These are phyloP conservation scores for Choiromyces venosus DNA, from an alignment of 495 filamentous ascomycete genomes.

Conservation along the genomic window DNA sequence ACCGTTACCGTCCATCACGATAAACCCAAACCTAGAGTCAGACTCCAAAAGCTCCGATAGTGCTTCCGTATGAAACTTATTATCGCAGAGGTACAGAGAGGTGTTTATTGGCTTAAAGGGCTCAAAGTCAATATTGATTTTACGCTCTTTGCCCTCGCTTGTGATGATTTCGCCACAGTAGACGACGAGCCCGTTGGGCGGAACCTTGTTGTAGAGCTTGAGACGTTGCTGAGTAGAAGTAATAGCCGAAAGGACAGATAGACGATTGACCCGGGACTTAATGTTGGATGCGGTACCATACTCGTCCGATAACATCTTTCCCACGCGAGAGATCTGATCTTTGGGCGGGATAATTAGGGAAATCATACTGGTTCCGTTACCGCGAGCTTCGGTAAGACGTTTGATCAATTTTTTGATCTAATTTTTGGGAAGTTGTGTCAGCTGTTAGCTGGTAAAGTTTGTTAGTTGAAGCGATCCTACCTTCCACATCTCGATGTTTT, in stretches of 20 bases:
- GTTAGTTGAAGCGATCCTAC: conserved; percentile 25
- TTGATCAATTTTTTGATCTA: conserved; percentile 98
- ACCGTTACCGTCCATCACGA: conserved; percentile 98
- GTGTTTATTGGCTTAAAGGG: conserved; percentile 99
- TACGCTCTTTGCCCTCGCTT: conserved; percentile 93
- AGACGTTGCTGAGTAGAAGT: conserved; percentile 98
- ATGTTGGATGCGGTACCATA: conserved; percentile 98
- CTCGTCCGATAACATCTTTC: conserved; percentile 99
- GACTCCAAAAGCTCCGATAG: conserved; percentile 94
- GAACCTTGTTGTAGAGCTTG: conserved; percentile 97
- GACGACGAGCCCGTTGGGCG: conserved; percentile 91
- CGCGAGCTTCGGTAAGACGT: conserved; percentile 82
- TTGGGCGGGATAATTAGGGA: conserved; percentile 98
- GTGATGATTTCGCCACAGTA: conserved; percentile 99
- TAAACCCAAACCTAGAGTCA: conserved; percentile 98
- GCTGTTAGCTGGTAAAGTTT: conserved; percentile 4
- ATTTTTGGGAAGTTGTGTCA: conserved; percentile 11
- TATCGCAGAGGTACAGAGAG: conserved; percentile 97
- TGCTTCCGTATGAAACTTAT: conserved; percentile 98
- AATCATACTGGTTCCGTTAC: conserved; percentile 98
- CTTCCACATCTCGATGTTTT: conserved; percentile 84
- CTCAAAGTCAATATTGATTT: conserved; percentile 99
- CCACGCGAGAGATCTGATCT: conserved; percentile 91
- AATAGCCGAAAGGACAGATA: conserved; percentile 94
- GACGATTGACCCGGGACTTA: conserved; percentile 97